Conservation (phyloP, 2,329 filamentous ascomycete species). For the Hymenoscyphus occultus region DNA sequence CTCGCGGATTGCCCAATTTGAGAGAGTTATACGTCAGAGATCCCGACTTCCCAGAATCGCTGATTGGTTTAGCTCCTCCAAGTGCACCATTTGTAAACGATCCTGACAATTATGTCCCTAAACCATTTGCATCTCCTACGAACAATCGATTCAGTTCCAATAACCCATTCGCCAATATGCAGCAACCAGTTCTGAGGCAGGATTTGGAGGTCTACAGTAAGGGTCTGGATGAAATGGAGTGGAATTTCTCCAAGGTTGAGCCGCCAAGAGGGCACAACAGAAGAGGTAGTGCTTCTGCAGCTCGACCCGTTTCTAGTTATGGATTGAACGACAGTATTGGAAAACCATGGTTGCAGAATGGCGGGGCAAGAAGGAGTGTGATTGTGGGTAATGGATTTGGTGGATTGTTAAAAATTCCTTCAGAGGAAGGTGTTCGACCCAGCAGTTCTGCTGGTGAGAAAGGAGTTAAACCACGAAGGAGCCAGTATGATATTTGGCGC, state of each 20-base stretch:
- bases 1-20: conserved; percentile 70
- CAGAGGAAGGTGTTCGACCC: conserved; percentile 42
- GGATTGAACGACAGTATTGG: conserved; percentile 44
- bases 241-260: conserved; percentile 62
- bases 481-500: conserved; percentile 34
- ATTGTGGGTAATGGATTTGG: conserved; percentile 67
- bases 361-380: conserved; percentile 56
- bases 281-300: conserved; percentile 37
- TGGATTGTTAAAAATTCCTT: conserved; percentile 62
- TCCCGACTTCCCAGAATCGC: conserved; percentile 73
- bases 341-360: conserved; percentile 41
- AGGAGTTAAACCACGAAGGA: conserved; percentile 20
- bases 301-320: conserved; percentile 44
- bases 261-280: conserved; percentile 42
- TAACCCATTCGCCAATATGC: conserved; percentile 34
- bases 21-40: conserved; percentile 82
- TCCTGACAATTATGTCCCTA: conserved; percentile 30
- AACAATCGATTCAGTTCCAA: conserved; percentile 35
- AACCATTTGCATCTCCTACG: conserved; percentile 21
- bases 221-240: conserved; percentile 64
- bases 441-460: conserved; percentile 32
- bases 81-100: conserved; percentile 48
- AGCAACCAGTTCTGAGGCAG: conserved; percentile 46
- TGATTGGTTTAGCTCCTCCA: conserved; percentile 67
- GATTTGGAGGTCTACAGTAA: conserved; percentile 63